Evolutionary conservation across 2,329 filamentous ascomycete genomes (phyloP).

Genomic region (Phialophora macrospora): DNA sequence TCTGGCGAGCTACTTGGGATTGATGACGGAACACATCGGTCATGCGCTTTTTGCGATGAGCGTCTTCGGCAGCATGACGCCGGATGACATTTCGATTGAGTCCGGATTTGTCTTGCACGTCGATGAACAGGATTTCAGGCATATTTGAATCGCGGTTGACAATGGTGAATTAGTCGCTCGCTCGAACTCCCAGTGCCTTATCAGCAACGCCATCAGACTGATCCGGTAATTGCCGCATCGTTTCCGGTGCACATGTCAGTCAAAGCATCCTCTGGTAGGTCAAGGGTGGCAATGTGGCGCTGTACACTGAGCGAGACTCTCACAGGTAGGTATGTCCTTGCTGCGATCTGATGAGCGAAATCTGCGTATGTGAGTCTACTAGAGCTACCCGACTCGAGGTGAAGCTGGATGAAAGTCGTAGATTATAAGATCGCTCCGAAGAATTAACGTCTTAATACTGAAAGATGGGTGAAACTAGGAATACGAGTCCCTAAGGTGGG

Average conservation of each 20-base stretch:
- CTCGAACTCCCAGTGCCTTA: neutral
- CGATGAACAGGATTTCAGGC: conserved; percentile 26
- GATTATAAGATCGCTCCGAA: no score
- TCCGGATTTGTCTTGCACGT: conserved; percentile 22
- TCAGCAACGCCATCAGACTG: neutral
- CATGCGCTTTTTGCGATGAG: conserved; percentile 21
- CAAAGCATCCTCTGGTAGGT: neutral
- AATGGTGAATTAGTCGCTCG: neutral
- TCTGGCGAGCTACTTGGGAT: conserved; percentile 3
- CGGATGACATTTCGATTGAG: conserved; percentile 14
- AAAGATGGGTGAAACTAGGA: no score
- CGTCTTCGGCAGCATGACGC: conserved; percentile 18
- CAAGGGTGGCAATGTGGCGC: neutral
- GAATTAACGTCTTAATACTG: neutral
- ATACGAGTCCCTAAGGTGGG: no score
- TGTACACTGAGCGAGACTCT: neutral
- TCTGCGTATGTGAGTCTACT: no score
- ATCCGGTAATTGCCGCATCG: neutral
- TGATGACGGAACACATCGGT: conserved; percentile 9
- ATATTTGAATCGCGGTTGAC: conserved; percentile 5
- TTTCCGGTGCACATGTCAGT: neutral
- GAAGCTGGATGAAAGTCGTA: neutral
- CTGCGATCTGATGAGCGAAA: neutral
- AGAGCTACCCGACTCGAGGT: neutral
- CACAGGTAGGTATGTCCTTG: neutral